phyloP scores from a whole-genome alignment of 1,139 yeast genomes.

The Protomyces macrosporus region DNA sequence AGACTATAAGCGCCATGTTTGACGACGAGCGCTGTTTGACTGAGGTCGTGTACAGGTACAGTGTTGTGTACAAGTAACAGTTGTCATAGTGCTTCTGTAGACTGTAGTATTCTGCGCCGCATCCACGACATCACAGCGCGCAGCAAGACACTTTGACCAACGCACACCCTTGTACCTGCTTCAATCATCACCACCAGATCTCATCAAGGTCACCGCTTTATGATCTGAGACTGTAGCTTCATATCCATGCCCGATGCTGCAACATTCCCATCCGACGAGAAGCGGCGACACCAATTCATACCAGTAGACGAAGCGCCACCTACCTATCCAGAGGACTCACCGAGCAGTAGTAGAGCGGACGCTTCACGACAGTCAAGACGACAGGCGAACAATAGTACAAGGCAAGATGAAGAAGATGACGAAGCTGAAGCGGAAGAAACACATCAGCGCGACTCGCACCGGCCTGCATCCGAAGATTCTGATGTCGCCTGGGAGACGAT shows the following conservation, averaged over 20 bases:
- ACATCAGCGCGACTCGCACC: constrained; percentile 10
- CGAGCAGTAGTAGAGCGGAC: neutral
- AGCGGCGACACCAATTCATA: constrained; percentile 21
- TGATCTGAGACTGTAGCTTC: too few species aligned
- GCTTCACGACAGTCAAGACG: neutral
- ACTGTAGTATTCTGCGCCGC: too few species aligned
- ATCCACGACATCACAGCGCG: too few species aligned
- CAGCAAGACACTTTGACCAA: too few species aligned
- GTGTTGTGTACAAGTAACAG: too few species aligned
- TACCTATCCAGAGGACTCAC: neutral
- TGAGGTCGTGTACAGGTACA: too few species aligned
- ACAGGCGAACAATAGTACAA: neutral
- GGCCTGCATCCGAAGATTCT: constrained; percentile 17
- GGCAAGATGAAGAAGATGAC: neutral
- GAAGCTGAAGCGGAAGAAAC: constrained; percentile 1
- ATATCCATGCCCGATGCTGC: neutral
- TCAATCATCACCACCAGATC: too few species aligned
- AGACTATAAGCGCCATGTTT: too few species aligned
- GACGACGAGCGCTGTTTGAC: too few species aligned
- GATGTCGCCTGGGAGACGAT: neutral
- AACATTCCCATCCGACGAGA: constrained; percentile 16
- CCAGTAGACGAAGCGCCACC: constrained; percentile 23
- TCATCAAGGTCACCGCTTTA: too few species aligned
- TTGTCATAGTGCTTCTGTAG: too few species aligned
- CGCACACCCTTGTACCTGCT: too few species aligned